These are phyloP conservation scores for Boletus rubescentipes DNA, from an alignment of 768 basidiomycete genomes.

Conservation along the genomic window DNA sequence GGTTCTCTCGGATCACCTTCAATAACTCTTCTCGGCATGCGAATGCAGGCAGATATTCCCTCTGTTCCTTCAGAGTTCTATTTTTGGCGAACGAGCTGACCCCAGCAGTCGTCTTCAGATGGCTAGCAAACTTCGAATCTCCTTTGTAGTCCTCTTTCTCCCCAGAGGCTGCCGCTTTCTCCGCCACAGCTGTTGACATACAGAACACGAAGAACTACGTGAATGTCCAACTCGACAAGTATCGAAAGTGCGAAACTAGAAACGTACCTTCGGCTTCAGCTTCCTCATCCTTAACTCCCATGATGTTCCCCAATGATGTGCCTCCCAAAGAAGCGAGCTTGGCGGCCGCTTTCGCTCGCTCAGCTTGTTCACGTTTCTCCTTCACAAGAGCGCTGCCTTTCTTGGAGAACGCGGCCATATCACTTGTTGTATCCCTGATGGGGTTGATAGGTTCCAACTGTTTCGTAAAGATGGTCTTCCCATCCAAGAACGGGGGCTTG, in stretches of 20 bases:
- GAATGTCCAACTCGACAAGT: constrained; percentile 72
- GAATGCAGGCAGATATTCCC: constrained; percentile 97
- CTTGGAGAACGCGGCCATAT: constrained; percentile 94
- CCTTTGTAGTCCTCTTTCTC: constrained; percentile 78
- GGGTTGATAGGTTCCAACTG: constrained; percentile 98
- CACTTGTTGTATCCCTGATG: constrained; percentile 88
- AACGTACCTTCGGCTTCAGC: constrained; percentile 87
- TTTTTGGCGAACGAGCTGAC: constrained; percentile 79
- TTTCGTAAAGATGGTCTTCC: constrained; percentile 92
- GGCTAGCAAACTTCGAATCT: constrained; percentile 96
- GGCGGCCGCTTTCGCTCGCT: constrained; percentile 93
- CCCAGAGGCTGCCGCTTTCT: constrained; percentile 47
- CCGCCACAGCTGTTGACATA: constrained; percentile 47
- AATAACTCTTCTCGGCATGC: constrained; percentile 94
- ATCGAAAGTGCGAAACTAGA: constrained; percentile 13
- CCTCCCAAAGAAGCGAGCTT: constrained; percentile 92
- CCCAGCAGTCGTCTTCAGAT: constrained; percentile 78
- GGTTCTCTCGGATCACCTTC: constrained; percentile 87
- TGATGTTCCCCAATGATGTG: constrained; percentile 93
- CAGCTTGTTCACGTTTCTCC: constrained; percentile 95
- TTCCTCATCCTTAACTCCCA: constrained; percentile 95
- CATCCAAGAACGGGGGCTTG: constrained; percentile 97
- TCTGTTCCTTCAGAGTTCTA: constrained; percentile 88
- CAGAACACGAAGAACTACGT: constrained; percentile 53
- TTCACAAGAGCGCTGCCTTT: constrained; percentile 95